Base-by-base conservation (phyloP, 129 eudicot species). In the Calendula officinalis region DNA sequence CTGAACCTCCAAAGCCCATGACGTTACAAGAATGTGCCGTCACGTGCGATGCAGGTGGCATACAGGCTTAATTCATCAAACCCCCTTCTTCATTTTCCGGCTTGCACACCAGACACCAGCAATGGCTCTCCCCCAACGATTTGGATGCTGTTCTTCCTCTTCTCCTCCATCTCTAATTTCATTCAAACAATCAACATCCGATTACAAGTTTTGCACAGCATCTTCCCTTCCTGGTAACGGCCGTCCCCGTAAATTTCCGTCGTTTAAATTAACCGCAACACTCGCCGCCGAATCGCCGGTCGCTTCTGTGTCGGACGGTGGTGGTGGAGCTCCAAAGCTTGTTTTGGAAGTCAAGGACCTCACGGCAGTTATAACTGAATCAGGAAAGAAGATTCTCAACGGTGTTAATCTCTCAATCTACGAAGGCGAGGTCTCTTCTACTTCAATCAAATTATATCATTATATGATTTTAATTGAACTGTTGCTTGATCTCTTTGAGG, bases 391-490 rank as follows among this genome's bases (percentile, higher is more conserved):
- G 33, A 84, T 92, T 47, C 87, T 92, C 50, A 88, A 88, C 65
- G 99, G 99, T 37, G 86, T 92, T 52, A 92, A 92, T 63, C 91
- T 92, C 51, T 77, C 88, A n/a, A 75, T 92, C 64, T 75, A 68
- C 60, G 85, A 92, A 77, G 99, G 99, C 72, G 99, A 92, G 95
- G 99, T 91, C 44, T 66, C n/a, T 47, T 41, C 30, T 51, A 27
- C 42, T 22, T 22, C 30, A 22, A 22, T 22, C 30, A 22, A 47
- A 12, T 5, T 22, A 60, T 45, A 8, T 2, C 14, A 8, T 11
- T 22, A 22, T 22, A 2, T 22, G 30, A 37, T 44, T 44, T 6
- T 55, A 5, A 52, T 53, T 34, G 15, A 52, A 15, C 6, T 15
- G 5, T 44, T 55, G 9, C 30, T 4, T 56, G 7, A 14, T 15